phyloP scores from a whole-genome alignment of 768 basidiomycete genomes.

The Strobilomyces confusus region DNA sequence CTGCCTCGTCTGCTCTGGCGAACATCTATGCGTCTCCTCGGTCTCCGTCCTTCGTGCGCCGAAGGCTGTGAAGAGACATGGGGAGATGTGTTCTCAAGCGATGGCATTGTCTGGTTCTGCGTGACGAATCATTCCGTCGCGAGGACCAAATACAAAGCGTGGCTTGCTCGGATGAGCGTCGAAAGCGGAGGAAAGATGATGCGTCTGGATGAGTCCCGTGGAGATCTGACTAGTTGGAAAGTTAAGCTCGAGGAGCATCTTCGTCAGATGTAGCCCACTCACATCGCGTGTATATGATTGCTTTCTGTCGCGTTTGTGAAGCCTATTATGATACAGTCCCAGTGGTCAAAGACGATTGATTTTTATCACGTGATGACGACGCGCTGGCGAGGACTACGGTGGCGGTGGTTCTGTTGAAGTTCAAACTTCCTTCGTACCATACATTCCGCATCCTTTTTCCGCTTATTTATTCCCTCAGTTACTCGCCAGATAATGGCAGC shows the following conservation, averaged over 20 bases:
- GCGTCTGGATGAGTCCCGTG: conserved; percentile 50
- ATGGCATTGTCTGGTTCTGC: conserved; percentile 50
- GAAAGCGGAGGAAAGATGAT: conserved; percentile 39
- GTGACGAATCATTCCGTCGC: conserved; percentile 36
- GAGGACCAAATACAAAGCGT: conserved; percentile 16
- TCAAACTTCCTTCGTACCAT: not conserved
- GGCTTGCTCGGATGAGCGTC: conserved; percentile 19
- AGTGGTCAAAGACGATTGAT: too few relatives aligned
- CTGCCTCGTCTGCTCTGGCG: conserved; percentile 54
- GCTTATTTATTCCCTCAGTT: not conserved
- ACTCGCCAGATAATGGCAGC: not conserved
- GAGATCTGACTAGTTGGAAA: conserved; percentile 41
- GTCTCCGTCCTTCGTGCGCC: conserved; percentile 39
- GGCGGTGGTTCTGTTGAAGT: not conserved
- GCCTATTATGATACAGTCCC: too few relatives aligned
- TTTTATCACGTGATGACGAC: conserved; percentile 19
- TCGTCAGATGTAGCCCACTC: conserved; percentile 4
- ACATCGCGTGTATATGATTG: not conserved
- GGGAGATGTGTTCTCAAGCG: conserved; percentile 41
- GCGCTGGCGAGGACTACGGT: not conserved
- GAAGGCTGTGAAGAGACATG: conserved; percentile 46
- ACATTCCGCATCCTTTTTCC: not conserved
- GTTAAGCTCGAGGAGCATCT: conserved; percentile 9
- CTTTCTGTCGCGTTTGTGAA: too few relatives aligned
- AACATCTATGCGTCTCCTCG: conserved; percentile 44